Evolutionary conservation across 2,329 filamentous ascomycete genomes (phyloP), one percentile per base, ranked within the genome.

Genomic region (Orbilia oligospora): DNA sequence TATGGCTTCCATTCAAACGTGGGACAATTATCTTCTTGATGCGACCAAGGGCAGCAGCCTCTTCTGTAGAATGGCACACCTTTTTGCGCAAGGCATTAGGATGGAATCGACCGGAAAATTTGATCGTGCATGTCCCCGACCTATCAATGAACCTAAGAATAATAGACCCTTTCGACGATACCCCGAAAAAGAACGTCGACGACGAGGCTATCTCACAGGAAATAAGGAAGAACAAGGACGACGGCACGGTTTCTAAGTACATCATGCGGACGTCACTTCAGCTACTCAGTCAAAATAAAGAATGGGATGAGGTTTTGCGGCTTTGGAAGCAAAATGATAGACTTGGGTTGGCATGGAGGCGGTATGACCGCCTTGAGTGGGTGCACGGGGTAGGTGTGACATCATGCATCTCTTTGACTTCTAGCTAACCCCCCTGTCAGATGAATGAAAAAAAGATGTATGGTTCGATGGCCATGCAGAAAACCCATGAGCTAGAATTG

Each of bases 341-440:
- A 27, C 89, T 91, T 82, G 90, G 90, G 2, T 86, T 92, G 58
- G 90, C 89, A 2, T 92, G 90, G 90, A 90, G 90, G 83, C 86
- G 90, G 55, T 92, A 91, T 81, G 90, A 92, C 81, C 87, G 90
- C 24, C 84, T 92, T 16, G 90, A 92, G 83, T 92, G 90, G 90
- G 86, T 92, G 3, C 87, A 90, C 83, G 90, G 90, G 16, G 81
- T 82, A 79, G 48, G 72, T 72, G 24, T 22, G 2, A 10, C 4
- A 18, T 58, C 3, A 1, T 4, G 1, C 4, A 22, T 0, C 12
- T 22, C 4, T 30, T 38, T 22, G 30, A 22, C 9, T 8, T 16
- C 20, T 48, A 12, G 70, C 44, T 36, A 66, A 55, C 5, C 6
- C 8, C 33, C 16, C 16, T 24, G 14, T 18, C 51, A 82, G 81